Conservation (phyloP, 768 basidiomycete species). For the Psilocybe sp. region DNA sequence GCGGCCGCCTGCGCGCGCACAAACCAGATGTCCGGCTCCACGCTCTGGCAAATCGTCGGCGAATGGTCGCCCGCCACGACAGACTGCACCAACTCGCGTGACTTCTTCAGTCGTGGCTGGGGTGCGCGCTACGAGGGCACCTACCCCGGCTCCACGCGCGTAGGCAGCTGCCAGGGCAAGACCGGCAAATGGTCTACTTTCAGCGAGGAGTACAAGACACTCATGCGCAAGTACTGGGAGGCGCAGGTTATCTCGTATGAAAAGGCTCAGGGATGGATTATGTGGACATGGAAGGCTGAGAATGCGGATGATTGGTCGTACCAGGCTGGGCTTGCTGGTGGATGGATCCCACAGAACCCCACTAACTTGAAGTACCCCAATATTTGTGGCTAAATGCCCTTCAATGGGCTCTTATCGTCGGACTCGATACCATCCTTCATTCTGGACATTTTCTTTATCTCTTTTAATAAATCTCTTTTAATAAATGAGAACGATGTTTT, state of each 20-base stretch:
- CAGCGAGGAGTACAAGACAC: conserved; percentile 72
- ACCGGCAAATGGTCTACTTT: conserved; percentile 72
- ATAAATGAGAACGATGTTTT: no score
- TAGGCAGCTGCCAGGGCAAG: conserved; percentile 68
- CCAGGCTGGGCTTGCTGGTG: conserved; percentile 69
- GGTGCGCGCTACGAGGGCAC: conserved; percentile 66
- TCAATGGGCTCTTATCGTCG: not conserved
- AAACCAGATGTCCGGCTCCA: conserved; percentile 43
- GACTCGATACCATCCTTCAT: not conserved
- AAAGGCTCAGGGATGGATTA: conserved; percentile 67
- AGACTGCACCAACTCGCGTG: conserved; percentile 62
- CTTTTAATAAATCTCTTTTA: no score
- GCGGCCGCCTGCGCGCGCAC: conserved; percentile 46
- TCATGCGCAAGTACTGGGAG: conserved; percentile 78
- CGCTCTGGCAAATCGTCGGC: conserved; percentile 79
- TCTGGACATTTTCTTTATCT: no score
- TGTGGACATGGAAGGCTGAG: conserved; percentile 85
- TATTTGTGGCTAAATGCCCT: conserved; percentile 8
- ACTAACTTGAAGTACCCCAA: conserved; percentile 44
- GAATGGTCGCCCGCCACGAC: conserved; percentile 80
- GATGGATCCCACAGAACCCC: conserved; percentile 76
- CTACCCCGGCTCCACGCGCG: conserved; percentile 52
- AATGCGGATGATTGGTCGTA: conserved; percentile 88
- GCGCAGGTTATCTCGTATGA: conserved; percentile 80
- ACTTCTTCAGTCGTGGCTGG: conserved; percentile 75